A percentile compares a stretch with the other conserved stretches of the same genome.
phyloP scores from a whole-genome alignment of 1,284 basidiomycete genomes.

The Omphalotus olearius region DNA sequence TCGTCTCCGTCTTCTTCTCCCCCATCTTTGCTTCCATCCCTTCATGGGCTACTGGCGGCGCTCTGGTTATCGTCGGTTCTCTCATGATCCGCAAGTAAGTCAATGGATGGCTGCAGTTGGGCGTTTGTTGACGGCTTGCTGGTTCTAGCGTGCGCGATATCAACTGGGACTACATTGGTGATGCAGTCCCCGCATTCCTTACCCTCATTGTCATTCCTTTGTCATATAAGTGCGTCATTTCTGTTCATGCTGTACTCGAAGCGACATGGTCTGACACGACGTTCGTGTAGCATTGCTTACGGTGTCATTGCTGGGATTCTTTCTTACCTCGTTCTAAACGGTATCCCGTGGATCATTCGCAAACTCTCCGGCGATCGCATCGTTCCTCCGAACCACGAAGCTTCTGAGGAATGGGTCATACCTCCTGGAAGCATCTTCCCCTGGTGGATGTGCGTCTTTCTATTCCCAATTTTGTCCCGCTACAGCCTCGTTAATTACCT shows the following conservation, averaged over 20 bases:
- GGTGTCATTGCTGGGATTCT: constrained; percentile 81
- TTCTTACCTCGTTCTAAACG: constrained; percentile 74
- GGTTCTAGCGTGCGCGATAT: constrained; percentile 64
- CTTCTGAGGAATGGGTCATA: constrained; percentile 62
- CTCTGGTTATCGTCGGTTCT: constrained; percentile 82
- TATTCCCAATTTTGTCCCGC: background rate
- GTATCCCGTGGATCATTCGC: constrained; percentile 57
- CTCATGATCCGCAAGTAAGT: constrained; percentile 84
- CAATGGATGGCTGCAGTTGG: background rate
- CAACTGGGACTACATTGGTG: constrained; percentile 88
- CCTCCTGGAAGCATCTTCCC: constrained; percentile 69
- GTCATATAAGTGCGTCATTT: constrained; percentile 62
- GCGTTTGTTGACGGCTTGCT: background rate
- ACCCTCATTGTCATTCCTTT: constrained; percentile 75
- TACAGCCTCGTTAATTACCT: background rate
- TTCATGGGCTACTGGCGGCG: constrained; percentile 85
- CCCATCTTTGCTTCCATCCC: constrained; percentile 89
- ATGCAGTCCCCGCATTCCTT: constrained; percentile 82
- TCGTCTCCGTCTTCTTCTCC: constrained; percentile 85
- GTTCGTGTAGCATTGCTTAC: constrained; percentile 70
- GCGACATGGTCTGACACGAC: background rate
- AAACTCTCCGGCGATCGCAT: constrained; percentile 58
- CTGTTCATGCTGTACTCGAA: background rate
- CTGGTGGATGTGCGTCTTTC: constrained; percentile 56
- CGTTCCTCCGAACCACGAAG: constrained; percentile 62